Evolutionary conservation across 768 basidiomycete genomes (phyloP).

Genomic region (Phanerochaete carnosa): DNA sequence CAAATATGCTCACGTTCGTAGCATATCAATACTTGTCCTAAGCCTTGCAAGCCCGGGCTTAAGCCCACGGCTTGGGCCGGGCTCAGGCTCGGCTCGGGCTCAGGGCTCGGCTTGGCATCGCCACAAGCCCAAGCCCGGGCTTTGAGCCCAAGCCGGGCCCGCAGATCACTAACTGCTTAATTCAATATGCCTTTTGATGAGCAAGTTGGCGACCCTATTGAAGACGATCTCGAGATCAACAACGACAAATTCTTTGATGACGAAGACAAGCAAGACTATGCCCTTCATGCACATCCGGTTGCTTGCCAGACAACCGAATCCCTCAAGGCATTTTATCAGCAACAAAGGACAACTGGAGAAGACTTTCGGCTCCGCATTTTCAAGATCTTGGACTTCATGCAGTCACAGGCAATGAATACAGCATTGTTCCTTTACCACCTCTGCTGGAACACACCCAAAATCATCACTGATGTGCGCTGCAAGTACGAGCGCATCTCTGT

Average conservation of each 20-base stretch:
- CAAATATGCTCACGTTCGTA: no score
- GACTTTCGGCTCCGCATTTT: not conserved
- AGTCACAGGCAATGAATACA: not conserved
- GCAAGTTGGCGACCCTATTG: no score
- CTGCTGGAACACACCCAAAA: not conserved
- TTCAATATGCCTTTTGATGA: no score
- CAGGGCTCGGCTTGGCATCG: no score
- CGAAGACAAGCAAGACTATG: constrained; percentile 1
- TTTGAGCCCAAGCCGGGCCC: no score
- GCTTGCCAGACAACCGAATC: not conserved
- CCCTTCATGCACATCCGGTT: not conserved
- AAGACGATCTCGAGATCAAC: constrained; percentile 1
- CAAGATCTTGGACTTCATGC: constrained; percentile 1
- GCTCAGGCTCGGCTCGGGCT: no score
- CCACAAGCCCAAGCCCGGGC: no score
- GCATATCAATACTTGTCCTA: no score
- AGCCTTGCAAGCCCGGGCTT: no score
- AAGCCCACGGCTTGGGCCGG: no score
- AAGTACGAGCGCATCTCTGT: constrained; percentile 4
- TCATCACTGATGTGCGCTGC: not conserved
- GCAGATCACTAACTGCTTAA: no score
- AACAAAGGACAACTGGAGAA: not conserved
- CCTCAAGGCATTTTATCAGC: not conserved
- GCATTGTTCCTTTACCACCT: not conserved
- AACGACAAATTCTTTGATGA: not conserved